Evolutionary conservation across 164 flowering plant genomes (phyloP), one percentile per base, ranked within the genome.

Genomic region (Sextonia rubra): DNA sequence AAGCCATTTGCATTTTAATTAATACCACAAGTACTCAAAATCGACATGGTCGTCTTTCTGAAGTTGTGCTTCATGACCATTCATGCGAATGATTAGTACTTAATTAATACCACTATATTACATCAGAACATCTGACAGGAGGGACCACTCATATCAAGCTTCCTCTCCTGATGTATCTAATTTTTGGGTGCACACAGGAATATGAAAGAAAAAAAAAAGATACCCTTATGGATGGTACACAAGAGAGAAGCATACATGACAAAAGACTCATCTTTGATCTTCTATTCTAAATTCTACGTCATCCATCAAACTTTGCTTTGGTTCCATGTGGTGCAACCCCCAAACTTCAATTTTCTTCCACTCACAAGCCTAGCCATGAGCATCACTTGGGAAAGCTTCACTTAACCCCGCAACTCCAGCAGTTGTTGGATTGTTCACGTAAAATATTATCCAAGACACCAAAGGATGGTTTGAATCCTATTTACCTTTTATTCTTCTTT

Each of bases 281-380:
- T 25, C 70, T n/a, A 17, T 20, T 61, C 47, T 71, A 30, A 64
- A 47, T 25, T 32, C 52, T 66, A 27, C 68, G 27, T 17, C 66
- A 71, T 72, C 74, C 48, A 69, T 75, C 66, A 37, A 71, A 4
- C 14, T 63, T 65, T 63, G 67, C 69, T 71, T 49, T 29, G 69
- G 67, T 12, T 56, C 61, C 9, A 55, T 27, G 18, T 77, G 27
- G 55, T 60, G 30, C 47, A 62, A 66, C 27, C 49, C 32, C 7
- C 64, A 61, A 61, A 67, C 64, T 17, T 49, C 48, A 47, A 60
- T 56, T 24, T 25, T 48, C 26, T 22, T 44, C 18, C 17, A 47
- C 47, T 63, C 67, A 26, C 14, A 17, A 27, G 15, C n/a, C 22
- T 29, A 2, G 66, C 26, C 17, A 25, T 15, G n/a, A 12, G 64